Evolutionary conservation across 495 filamentous ascomycete genomes (phyloP), one percentile per base, ranked within the genome.

Genomic region (Acidiella bohemica): DNA sequence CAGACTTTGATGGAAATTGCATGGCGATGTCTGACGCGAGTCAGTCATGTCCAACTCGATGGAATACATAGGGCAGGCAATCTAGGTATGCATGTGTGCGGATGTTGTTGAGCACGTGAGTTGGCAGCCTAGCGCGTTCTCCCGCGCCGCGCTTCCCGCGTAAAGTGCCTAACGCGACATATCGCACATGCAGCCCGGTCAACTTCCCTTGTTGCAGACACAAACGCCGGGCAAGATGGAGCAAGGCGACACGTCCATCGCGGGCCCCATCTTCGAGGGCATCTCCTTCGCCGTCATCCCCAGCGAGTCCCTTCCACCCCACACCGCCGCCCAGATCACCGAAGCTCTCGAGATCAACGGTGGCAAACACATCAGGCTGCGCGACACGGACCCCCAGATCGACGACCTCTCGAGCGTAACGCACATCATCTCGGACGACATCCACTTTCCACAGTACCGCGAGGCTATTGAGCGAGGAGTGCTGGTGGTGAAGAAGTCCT

Each of bases 391-490:
- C 25, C 31, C 41, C 19, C 41, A 44, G 8, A 36, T 55, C 32
- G 30, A 42, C 4, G 24, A 42, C 17, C 28, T 55, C 19, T 17
- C 27, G n/a, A 25, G 9, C n/a, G 27, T 46, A 39, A 93, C 80
- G 10, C 85, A 95, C 55, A 78, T 99, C 49, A 71, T 99, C 47
- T 78, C 85, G 29, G 70, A 70, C 32, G 84, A 81, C 3, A 77
- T 82, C 50, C 84, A 96, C 58, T 99, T 99, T 50, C 79, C 81
- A 6, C 72, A 82, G 36, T 96, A 90, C 51, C 58, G 71, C 27
- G 68, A 71, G 28, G 75, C 84, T 2, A 67, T 72, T 45, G 72
- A 80, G 34, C 61, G 71, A 31, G 75, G 93, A 64, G 80, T 84
- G 20, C 75, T 82, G n/a, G 78, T 95, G 3, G 79, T 96, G 6